Evolutionary conservation across 768 basidiomycete genomes (phyloP).

Genomic region (Heimioporus sp.): DNA sequence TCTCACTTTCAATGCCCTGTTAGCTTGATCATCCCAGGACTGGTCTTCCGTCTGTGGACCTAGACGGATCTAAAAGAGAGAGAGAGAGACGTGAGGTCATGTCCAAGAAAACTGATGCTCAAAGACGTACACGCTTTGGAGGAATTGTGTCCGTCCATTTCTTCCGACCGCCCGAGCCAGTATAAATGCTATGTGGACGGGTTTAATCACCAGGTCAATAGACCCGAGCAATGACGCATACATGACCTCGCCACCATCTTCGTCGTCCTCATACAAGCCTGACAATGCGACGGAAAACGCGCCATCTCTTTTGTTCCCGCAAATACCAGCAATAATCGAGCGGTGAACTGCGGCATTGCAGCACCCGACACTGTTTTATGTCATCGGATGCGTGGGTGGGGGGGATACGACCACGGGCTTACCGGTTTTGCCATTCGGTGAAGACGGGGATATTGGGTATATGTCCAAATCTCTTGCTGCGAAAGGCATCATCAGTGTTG

Average conservation of each 20-base stretch:
- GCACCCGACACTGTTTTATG: constrained; percentile 5
- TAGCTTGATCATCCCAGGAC: constrained; percentile 12
- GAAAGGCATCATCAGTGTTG: background rate
- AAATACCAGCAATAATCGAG: constrained; percentile 12
- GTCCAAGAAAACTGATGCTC: background rate
- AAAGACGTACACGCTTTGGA: constrained; percentile 21
- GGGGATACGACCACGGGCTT: background rate
- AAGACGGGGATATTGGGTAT: constrained; percentile 26
- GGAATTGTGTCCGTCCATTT: constrained; percentile 5
- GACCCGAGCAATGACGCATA: constrained; percentile 2
- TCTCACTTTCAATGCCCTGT: constrained; percentile 20
- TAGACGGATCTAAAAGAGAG: constrained; percentile 5
- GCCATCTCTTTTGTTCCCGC: constrained; percentile 11
- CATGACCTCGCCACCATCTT: constrained; percentile 27
- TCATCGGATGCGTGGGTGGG: background rate
- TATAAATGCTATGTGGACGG: constrained; percentile 22
- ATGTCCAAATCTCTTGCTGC: constrained; percentile 22
- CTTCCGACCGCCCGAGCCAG: constrained; percentile 24
- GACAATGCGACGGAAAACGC: constrained; percentile 21
- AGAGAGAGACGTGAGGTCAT: background rate
- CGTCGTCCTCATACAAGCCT: constrained; percentile 19
- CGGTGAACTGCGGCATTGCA: constrained; percentile 19
- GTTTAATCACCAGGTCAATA: background rate
- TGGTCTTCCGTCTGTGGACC: constrained; percentile 26
- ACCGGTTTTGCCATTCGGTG: constrained; percentile 19